Evolutionary conservation across 805 yeast species (phyloP).

Genomic region (Wickerhamomyces chambardii): DNA sequence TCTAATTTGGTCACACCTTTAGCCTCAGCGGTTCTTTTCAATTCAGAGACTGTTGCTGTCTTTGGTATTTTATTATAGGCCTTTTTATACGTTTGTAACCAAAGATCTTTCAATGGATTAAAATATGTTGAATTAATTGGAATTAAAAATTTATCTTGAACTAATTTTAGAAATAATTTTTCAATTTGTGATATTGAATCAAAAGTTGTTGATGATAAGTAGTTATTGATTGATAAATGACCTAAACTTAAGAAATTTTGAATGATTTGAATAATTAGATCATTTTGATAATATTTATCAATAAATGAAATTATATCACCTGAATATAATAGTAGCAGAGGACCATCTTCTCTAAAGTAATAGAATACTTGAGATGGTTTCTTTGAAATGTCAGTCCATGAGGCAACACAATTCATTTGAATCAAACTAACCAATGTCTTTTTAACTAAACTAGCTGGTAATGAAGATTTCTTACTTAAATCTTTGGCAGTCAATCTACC

Average conservation of each 20-base stretch:
- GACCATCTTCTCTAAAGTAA: conserved; percentile 54
- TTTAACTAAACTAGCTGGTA: conserved; percentile 44
- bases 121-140: conserved; percentile 33
- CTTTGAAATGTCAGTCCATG: conserved; percentile 39
- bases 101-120: conserved; percentile 26
- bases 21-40: conserved; percentile 51
- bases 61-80: conserved; percentile 30
- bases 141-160: conserved; percentile 39
- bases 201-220: conserved; percentile 21
- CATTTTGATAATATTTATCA: conserved; percentile 28
- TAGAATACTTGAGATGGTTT: conserved; percentile 34
- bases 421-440: conserved; percentile 66
- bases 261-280: conserved; percentile 46
- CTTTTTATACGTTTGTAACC: conserved; percentile 30
- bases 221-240: conserved; percentile 49
- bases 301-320: conserved; percentile 64
- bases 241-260: conserved; percentile 69
- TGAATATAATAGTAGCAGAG: conserved; percentile 55
- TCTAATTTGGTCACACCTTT: conserved; percentile 36
- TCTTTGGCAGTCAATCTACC: conserved; percentile 59
- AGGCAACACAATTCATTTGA: conserved; percentile 68
- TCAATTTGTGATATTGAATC: conserved; percentile 20
- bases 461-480: conserved; percentile 33
- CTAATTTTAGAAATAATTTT: conserved; percentile 31
- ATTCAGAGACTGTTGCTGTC: conserved; percentile 35